phyloP scores from a whole-genome alignment of 2,329 filamentous ascomycete genomes.

The Fonsecaea pedrosoi region DNA sequence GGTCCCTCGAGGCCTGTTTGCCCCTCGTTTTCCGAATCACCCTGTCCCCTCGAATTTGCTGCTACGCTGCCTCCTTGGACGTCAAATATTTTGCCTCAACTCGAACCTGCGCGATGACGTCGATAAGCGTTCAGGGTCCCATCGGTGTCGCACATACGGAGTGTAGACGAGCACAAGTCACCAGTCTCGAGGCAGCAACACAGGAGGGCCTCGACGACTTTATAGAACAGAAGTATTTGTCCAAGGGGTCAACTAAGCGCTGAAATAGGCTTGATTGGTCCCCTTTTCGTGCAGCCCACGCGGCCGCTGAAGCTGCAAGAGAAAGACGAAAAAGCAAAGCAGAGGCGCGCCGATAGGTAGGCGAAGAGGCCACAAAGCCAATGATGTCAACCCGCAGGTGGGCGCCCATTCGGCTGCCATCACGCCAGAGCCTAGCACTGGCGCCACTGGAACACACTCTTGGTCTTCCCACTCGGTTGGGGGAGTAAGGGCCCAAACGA shows the following conservation, averaged over 20 bases:
- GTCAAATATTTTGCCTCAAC: constrained; percentile 27
- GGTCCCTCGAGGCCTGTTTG: constrained; percentile 2
- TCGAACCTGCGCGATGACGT: constrained; percentile 33
- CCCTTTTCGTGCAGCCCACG: constrained; percentile 7
- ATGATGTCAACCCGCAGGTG: constrained; percentile 33
- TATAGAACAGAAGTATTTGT: background rate
- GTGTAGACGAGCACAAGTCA: background rate
- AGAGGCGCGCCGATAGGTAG: constrained; percentile 12
- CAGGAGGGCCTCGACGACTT: background rate
- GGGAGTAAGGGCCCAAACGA: background rate
- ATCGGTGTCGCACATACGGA: constrained; percentile 1
- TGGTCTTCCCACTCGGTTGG: background rate
- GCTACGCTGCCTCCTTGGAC: constrained; percentile 18
- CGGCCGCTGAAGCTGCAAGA: constrained; percentile 20
- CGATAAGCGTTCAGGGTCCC: constrained; percentile 23
- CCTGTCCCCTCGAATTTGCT: constrained; percentile 6
- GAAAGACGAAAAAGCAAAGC: background rate
- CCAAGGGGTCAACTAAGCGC: constrained; percentile 8
- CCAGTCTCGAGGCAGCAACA: background rate
- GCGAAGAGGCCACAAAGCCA: constrained; percentile 8
- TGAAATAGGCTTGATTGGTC: constrained; percentile 13
- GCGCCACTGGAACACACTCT: constrained; percentile 13
- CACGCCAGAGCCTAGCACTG: constrained; percentile 4
- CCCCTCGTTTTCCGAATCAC: constrained; percentile 23
- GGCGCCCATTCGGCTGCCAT: constrained; percentile 23